Conservation (phyloP, 345 rosid genomes). For the Eucalyptus leucophloia region DNA sequence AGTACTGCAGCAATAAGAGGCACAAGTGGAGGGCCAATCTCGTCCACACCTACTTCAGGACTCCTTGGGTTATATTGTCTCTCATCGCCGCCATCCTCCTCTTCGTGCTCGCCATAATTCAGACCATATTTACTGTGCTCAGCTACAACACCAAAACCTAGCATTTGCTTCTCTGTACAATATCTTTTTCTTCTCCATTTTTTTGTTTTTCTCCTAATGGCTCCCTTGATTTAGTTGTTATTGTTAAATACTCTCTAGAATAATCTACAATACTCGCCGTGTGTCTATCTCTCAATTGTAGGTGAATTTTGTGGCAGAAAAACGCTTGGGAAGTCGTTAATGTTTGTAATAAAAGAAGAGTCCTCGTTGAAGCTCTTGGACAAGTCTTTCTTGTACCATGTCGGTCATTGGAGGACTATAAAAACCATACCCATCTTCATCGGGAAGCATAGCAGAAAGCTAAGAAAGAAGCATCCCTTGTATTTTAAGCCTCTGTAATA, state of each 20-base stretch:
- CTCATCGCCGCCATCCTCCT: constrained; percentile 18
- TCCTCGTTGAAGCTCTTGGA: background rate
- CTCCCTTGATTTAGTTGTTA: background rate
- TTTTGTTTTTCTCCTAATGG: too few relatives aligned
- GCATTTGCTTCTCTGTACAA: background rate
- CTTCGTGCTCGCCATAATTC: constrained; percentile 20
- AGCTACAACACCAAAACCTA: background rate
- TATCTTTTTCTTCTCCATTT: background rate
- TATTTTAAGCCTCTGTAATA: too few relatives aligned
- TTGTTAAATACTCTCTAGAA: background rate
- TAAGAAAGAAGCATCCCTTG: too few relatives aligned
- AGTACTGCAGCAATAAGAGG: constrained; percentile 16
- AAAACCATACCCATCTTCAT: background rate
- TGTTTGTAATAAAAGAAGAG: background rate
- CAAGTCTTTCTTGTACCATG: background rate
- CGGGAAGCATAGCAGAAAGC: too few relatives aligned
- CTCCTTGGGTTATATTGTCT: constrained; percentile 31
- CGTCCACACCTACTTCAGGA: constrained; percentile 33
- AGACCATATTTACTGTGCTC: constrained; percentile 11
- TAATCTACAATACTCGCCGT: background rate
- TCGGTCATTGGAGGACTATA: background rate
- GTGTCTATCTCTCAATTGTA: background rate
- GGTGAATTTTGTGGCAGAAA: background rate
- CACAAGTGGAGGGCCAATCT: constrained; percentile 35
- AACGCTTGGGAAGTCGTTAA: background rate